phyloP scores from a whole-genome alignment of 1,284 basidiomycete species.

The Cutaneotrichosporon spelunceum region DNA sequence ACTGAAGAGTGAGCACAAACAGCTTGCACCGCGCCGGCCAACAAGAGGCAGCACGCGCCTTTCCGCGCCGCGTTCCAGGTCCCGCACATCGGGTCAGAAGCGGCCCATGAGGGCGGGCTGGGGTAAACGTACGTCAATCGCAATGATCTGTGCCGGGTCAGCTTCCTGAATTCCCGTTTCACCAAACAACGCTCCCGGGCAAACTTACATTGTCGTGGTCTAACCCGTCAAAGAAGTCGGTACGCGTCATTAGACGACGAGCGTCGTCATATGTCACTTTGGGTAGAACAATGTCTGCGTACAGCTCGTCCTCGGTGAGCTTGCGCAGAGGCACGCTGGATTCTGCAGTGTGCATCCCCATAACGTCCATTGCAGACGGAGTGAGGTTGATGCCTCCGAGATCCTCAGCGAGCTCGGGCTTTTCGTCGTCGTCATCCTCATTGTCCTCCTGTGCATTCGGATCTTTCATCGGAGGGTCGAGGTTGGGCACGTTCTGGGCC shows the following conservation, averaged over 20 bases:
- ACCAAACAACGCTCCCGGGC: not conserved
- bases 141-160: conserved; percentile 60
- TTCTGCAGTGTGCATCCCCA: not conserved
- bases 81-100: not conserved
- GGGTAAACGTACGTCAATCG: conserved; percentile 62
- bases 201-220: conserved; percentile 49
- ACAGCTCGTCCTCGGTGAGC: conserved; percentile 19
- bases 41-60: not conserved
- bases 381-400: conserved; percentile 11
- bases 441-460: not conserved
- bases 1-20: not conserved
- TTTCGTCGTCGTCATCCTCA: not conserved
- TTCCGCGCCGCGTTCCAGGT: not conserved
- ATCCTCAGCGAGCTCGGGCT: not conserved
- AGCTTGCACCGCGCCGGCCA: too few relatives aligned
- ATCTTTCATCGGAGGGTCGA: conserved; percentile 5
- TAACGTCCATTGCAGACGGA: conserved; percentile 13
- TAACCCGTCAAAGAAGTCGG: conserved; percentile 68
- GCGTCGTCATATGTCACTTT: conserved; percentile 48
- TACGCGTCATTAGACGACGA: conserved; percentile 69
- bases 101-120: not conserved
- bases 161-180: conserved; percentile 1
- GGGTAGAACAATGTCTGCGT: conserved; percentile 37
- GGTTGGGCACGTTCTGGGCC: conserved; percentile 47
- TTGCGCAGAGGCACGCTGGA: not conserved